phyloP scores from a whole-genome alignment of 2,329 filamentous ascomycete genomes.

The Cyclaneusma minus region DNA sequence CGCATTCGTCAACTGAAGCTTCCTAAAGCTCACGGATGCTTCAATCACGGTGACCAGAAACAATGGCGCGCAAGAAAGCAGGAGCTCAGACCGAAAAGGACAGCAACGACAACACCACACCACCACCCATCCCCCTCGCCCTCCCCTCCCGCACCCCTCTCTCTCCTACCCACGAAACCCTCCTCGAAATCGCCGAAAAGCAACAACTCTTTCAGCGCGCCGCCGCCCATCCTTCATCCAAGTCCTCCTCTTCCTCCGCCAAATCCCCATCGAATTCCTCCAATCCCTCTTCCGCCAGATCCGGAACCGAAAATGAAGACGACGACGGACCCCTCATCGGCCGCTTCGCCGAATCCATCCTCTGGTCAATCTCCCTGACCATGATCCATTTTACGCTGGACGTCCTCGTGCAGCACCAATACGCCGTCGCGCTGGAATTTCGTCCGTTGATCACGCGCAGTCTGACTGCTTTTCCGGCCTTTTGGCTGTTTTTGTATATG shows the following conservation, averaged over 20 bases:
- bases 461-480: constrained; percentile 30
- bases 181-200: constrained; percentile 59
- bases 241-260: background rate
- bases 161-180: constrained; percentile 40
- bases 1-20: too few species aligned
- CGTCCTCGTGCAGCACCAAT: constrained; percentile 66
- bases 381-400: constrained; percentile 68
- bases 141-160: constrained; percentile 3
- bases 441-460: constrained; percentile 32
- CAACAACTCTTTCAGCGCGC: constrained; percentile 28
- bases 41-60: too few species aligned
- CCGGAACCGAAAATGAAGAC: constrained; percentile 13
- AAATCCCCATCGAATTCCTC: background rate
- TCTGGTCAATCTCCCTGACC: constrained; percentile 46
- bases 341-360: constrained; percentile 28
- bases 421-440: constrained; percentile 52
- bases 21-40: too few species aligned
- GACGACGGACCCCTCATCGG: constrained; percentile 12
- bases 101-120: too few species aligned
- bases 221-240: too few species aligned
- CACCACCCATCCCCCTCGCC: constrained; percentile 1
- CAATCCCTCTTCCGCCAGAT: constrained; percentile 6
- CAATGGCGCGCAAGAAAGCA: too few species aligned
- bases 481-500: constrained; percentile 14
- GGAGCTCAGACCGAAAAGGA: too few species aligned